Evolutionary conservation across 106 monocot species (phyloP), one percentile per base, ranked within the genome.

Genomic region (Dioscorea dumetorum): DNA sequence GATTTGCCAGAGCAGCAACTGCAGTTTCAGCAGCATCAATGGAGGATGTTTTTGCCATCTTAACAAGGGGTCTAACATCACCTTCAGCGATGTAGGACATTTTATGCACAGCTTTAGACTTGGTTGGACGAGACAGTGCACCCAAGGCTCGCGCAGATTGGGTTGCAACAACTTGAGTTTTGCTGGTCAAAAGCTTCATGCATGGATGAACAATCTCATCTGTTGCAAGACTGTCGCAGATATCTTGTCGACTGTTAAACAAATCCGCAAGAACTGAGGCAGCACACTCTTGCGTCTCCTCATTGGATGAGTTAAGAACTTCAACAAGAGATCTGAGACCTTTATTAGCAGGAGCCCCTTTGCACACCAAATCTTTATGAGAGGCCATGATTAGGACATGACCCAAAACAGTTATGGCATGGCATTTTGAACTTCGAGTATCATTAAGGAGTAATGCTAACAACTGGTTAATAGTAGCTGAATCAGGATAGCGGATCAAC

Each of bases 111-210:
- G 75, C 64, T 24, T 77, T 87, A 50, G 76, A 57, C 51, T 70
- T 91, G 22, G 63, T 77, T 48, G 83, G 76, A 62, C 74, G 78
- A 14, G 84, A 84, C 8, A 91, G 66, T 63, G 91, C 91, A 48
- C 91, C 84, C 72, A 91, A 79, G 62, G 82, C 87, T 51, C 91
- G 67, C 17, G 91, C 91, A 28, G 91, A 91, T 60, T 91, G 91
- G 59, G 84, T 91, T 13, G 91, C 91, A 28, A 86, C 68, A 54
- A 78, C 74, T 79, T 84, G 91, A 57, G 83, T 79, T 72, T 85
- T 81, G 67, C 87, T 91, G 22, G 91, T 81, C 87, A 91, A 72
- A 58, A 91, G 91, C 73, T 91, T 91, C 84, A 91, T 91, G 68
- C 91, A 91, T 22, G 87, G 86, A 66, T 84, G 61, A 8, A 91